Base-by-base conservation (phyloP, 108 stramenopile genomes). In the Cyclotella atomus region DNA sequence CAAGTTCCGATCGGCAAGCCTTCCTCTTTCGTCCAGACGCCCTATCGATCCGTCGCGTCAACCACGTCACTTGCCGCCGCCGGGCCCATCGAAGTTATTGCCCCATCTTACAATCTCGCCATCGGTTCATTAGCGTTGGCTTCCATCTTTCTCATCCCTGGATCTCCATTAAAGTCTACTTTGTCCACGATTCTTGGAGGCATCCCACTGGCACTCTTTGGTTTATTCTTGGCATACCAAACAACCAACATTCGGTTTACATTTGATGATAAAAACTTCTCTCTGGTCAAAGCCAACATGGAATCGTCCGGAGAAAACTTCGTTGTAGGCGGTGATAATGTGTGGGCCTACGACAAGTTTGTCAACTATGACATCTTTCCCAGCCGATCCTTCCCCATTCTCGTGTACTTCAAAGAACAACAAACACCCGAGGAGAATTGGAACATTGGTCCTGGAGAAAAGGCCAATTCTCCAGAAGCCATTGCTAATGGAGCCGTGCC, bases 361-460 rank as follows among this genome's bases (percentile, higher is more conserved):
- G 84, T 82, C 27, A 90, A 88, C 56, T 87, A 84, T 74, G 87
- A 82, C 32, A 67, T 80, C 0, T 87, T 84, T 25, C 80, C 89
- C 7, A 84, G 56, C 59, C 77, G 68, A 38, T 57, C 84, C 4
- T 79, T 86, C 45, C 90, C 90, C 41, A 85, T 91, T 65, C 77
- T 91, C 29, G 68, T 91, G 36, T 91, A 91, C 67, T 91, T 91
- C 71, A 89, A 87, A 65, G 90, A 91, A 72, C 86, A 72, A 33
- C 88, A 89, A 76, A 91, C 90, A 38, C 87, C 88, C 17, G 83
- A 84, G 59, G 80, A 82, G 21, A 32, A 45, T 32, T 76, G 83
- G 83, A 70, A 75, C 43, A 61, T 67, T 7, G 83, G 73, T 14
- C 83, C 83, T 47, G 83, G 83, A 21, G 68, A 69, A 28, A 34